These are phyloP conservation scores for Epichloe sylvatica DNA, from an alignment of 2,329 filamentous ascomycete genomes.

Conservation along the genomic window DNA sequence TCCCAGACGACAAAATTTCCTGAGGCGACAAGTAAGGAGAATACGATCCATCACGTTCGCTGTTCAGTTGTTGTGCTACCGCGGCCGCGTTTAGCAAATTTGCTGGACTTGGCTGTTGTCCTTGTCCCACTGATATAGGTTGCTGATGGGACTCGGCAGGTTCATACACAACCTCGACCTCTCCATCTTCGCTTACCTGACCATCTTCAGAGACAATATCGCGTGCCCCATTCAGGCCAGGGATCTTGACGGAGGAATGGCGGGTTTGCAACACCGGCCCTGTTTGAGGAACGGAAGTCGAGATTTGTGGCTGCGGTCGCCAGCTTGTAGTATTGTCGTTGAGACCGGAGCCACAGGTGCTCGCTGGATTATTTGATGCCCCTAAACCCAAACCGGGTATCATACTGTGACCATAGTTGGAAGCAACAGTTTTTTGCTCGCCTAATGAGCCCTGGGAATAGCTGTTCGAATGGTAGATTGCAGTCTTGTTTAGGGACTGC, in stretches of 20 bases:
- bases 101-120: background rate
- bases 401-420: conserved; percentile 9
- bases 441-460: background rate
- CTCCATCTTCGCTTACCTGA: conserved; percentile 55
- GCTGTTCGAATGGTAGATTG: conserved; percentile 4
- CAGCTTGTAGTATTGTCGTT: conserved; percentile 1
- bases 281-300: background rate
- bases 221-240: background rate
- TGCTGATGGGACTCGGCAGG: conserved; percentile 14
- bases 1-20: conserved; percentile 20
- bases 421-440: conserved; percentile 13
- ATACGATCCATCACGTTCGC: conserved; percentile 38
- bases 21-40: conserved; percentile 37
- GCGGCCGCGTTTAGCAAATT: background rate
- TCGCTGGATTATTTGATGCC: conserved; percentile 9
- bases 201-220: conserved; percentile 47
- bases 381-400: conserved; percentile 23
- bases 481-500: conserved; percentile 6
- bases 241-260: conserved; percentile 1
- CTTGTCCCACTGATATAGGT: background rate
- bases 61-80: background rate
- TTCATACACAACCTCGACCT: conserved; percentile 44
- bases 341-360: conserved; percentile 9
- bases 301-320: background rate
- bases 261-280: background rate